Evolutionary conservation across 2,329 filamentous ascomycete species (phyloP).

Genomic region (Phoma sp.): DNA sequence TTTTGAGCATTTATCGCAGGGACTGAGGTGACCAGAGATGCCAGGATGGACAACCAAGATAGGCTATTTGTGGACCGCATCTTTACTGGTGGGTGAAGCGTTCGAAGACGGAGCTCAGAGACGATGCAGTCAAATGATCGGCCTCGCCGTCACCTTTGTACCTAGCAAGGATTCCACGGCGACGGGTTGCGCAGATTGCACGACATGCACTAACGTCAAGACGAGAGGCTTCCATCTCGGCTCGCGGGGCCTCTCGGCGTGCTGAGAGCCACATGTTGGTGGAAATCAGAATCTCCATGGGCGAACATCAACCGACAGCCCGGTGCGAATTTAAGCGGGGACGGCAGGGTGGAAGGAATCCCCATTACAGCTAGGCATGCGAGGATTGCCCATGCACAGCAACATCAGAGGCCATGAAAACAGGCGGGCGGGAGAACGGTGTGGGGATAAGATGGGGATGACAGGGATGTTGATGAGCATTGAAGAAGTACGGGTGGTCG

Average conservation of each 20-base stretch:
- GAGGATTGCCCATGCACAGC: slow-evolving; percentile 12
- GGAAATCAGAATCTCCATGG: slow-evolving; percentile 22
- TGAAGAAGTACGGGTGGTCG: slow-evolving; percentile 2
- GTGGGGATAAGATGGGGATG: slow-evolving; percentile 13
- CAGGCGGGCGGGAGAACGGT: slow-evolving; percentile 12
- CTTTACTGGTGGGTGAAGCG: slow-evolving; percentile 19
- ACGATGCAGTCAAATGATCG: slow-evolving; percentile 17
- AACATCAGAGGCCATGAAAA: slow-evolving; percentile 7
- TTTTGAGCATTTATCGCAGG: slow-evolving; percentile 32
- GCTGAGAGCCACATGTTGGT: slow-evolving; percentile 20
- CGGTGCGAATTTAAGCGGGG: slow-evolving; percentile 8
- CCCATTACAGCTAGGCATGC: slow-evolving; percentile 9
- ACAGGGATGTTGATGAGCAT: slow-evolving; percentile 4
- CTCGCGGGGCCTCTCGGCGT: slow-evolving; percentile 14
- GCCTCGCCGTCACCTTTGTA: slow-evolving; percentile 22
- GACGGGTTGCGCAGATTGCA: slow-evolving; percentile 17
- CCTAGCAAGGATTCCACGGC: slow-evolving; percentile 13
- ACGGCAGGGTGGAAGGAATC: slow-evolving; percentile 15
- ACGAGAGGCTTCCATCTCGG: slow-evolving; percentile 12
- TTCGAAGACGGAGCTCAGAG: slow-evolving; percentile 24
- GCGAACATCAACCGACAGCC: slow-evolving; percentile 10
- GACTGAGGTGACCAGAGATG: slow-evolving; percentile 20
- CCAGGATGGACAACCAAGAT: slow-evolving; percentile 33
- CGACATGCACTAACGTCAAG: slow-evolving; percentile 21
- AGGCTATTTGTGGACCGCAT: slow-evolving; percentile 30